Percentiles rank a stretch among this genome's conserved stretches.
Conservation (phyloP, 495 filamentous ascomycete species). For the Xylaria sp. region DNA sequence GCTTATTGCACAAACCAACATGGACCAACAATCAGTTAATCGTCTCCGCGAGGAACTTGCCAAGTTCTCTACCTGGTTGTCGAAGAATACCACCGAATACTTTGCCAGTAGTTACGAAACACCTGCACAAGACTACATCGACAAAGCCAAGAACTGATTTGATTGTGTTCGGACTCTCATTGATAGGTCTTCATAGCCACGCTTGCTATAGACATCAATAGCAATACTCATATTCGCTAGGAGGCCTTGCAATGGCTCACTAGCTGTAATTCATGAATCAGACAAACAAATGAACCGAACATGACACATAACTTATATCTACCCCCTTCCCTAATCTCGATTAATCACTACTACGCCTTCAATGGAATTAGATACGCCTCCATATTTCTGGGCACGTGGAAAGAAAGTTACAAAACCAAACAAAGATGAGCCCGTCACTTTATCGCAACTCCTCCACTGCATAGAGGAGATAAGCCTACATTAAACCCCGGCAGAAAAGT, state of each 20-base stretch:
- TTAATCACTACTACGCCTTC: not conserved
- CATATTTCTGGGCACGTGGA: not conserved
- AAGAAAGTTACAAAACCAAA: not conserved
- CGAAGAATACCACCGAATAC: conserved; percentile 72
- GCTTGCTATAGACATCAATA: not conserved
- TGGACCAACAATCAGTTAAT: conserved; percentile 88
- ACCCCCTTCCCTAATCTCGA: not conserved
- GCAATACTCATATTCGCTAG: not conserved
- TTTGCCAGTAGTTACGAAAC: conserved; percentile 81
- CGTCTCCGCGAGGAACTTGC: conserved; percentile 86
- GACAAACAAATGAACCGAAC: not conserved
- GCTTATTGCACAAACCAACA: conserved; percentile 94
- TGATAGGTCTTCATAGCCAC: not conserved
- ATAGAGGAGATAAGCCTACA: not conserved
- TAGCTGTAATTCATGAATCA: not conserved
- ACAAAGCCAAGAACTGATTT: conserved; percentile 48
- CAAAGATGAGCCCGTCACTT: not conserved
- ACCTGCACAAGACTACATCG: conserved; percentile 57
- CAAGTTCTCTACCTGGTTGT: conserved; percentile 81
- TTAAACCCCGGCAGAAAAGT: not conserved
- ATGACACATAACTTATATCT: not conserved
- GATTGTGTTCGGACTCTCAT: not conserved
- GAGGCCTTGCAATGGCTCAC: not conserved
- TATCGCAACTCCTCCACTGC: not conserved
- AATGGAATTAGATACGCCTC: not conserved